Evolutionary conservation across 306 rosid species (phyloP).

Genomic region (Leucaena leucocephala): DNA sequence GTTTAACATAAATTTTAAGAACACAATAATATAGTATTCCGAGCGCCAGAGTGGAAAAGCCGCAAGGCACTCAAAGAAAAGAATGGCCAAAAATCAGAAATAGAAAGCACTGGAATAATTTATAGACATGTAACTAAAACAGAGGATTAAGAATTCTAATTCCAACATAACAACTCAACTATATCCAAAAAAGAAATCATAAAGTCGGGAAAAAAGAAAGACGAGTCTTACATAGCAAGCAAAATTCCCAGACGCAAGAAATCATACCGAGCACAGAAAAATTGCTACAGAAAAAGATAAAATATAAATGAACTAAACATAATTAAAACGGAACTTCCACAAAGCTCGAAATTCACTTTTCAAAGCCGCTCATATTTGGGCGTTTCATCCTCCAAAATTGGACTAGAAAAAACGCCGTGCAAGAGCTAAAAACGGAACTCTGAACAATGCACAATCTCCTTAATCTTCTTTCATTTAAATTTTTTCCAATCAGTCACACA

Average conservation of each 20-base stretch:
- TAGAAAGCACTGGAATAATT: slow-evolving; percentile 25
- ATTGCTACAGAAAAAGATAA: not conserved
- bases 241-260: not conserved
- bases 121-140: slow-evolving; percentile 32
- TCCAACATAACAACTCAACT: slow-evolving; percentile 37
- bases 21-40: slow-evolving; percentile 11
- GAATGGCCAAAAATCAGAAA: slow-evolving; percentile 33
- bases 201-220: not conserved
- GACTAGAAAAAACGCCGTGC: not conserved
- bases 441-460: not conserved
- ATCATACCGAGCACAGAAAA: slow-evolving; percentile 11
- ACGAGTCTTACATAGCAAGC: not conserved
- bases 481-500: slow-evolving; percentile 33
- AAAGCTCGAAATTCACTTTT: not conserved
- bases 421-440: slow-evolving; percentile 6
- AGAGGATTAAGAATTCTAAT: slow-evolving; percentile 37
- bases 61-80: slow-evolving; percentile 18
- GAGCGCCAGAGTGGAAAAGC: slow-evolving; percentile 27
- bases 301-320: not conserved
- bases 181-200: slow-evolving; percentile 24
- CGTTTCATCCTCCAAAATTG: slow-evolving; percentile 7
- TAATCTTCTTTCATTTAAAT: slow-evolving; percentile 6
- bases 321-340: not conserved
- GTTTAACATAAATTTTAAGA: slow-evolving; percentile 30
- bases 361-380: not conserved